Percentiles rank a stretch among this genome's conserved stretches.
Conservation (phyloP, 2,329 filamentous ascomycete genomes). For the Scorias spongiosa region DNA sequence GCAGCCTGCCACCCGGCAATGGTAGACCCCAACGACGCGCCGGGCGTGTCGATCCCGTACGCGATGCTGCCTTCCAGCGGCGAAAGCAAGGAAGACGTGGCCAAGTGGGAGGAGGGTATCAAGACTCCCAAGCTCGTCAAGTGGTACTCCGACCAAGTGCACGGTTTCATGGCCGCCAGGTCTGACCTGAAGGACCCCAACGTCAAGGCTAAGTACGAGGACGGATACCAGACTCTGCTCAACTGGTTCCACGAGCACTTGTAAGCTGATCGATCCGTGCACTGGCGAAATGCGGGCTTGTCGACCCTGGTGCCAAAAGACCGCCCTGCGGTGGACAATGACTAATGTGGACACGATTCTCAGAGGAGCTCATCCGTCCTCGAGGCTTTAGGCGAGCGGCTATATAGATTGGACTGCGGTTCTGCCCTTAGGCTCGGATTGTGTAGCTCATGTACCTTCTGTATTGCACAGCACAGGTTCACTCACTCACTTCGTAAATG, state of each 20-base stretch:
- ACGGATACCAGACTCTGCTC: conserved; percentile 33
- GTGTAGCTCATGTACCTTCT: too few relatives aligned
- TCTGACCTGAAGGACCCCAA: conserved; percentile 31
- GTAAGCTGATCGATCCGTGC: conserved; percentile 23
- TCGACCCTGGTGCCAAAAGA: too few relatives aligned
- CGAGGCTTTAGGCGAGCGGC: too few relatives aligned
- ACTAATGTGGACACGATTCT: too few relatives aligned
- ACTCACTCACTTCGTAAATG: too few relatives aligned
- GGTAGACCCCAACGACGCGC: conserved; percentile 43
- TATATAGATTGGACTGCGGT: too few relatives aligned
- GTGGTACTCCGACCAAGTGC: conserved; percentile 32
- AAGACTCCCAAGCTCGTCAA: conserved; percentile 31
- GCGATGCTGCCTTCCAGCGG: conserved; percentile 42
- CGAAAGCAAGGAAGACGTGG: conserved; percentile 37
- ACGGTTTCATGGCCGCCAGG: conserved; percentile 19
- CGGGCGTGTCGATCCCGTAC: conserved; percentile 40
- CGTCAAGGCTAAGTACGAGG: conserved; percentile 35
- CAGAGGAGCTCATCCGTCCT: too few relatives aligned
- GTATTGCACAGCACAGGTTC: too few relatives aligned
- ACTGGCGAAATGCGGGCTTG: neutral
- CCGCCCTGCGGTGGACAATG: too few relatives aligned
- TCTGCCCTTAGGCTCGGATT: too few relatives aligned
- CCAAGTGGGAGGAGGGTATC: conserved; percentile 32
- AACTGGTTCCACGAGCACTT: conserved; percentile 38
- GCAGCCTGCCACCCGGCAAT: conserved; percentile 44